Evolutionary conservation across 139 green algal species (phyloP).

Genomic region (Coelastrella sp.): DNA sequence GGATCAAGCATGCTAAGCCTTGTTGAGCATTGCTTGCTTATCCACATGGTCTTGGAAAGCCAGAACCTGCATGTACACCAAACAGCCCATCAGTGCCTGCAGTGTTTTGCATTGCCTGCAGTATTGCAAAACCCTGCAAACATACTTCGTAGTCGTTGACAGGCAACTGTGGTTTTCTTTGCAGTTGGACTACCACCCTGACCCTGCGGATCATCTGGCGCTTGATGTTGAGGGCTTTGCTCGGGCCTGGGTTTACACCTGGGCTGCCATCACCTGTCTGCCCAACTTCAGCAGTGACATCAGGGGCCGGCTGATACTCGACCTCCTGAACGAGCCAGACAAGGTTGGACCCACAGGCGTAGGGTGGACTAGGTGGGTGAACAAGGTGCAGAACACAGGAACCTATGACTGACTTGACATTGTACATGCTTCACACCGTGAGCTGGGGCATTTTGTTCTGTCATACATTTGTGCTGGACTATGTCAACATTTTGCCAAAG

Average conservation of each 20-base stretch:
- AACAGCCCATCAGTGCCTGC: no score
- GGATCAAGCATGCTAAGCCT: no score
- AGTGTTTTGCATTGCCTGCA: no score
- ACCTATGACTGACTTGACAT: background rate
- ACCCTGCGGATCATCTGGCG: background rate
- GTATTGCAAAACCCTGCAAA: no score
- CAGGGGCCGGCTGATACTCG: conserved; percentile 33
- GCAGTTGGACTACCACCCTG: conserved; percentile 48
- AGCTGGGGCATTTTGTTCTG: no score
- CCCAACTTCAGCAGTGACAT: conserved; percentile 41
- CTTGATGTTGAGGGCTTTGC: conserved; percentile 32
- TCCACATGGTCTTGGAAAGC: no score
- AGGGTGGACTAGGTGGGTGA: background rate
- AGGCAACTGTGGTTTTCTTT: background rate
- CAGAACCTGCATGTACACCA: no score
- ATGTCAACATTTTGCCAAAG: no score
- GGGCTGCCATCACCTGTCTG: conserved; percentile 45
- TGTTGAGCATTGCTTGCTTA: no score
- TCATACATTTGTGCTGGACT: no score
- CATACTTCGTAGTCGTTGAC: background rate
- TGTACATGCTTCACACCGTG: no score
- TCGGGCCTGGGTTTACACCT: conserved; percentile 28
- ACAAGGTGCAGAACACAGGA: background rate
- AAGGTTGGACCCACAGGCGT: background rate
- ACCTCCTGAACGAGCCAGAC: conserved; percentile 47